Evolutionary conservation across 768 basidiomycete genomes (phyloP), one percentile per base, ranked within the genome.

Genomic region (Tylopilus sp.): DNA sequence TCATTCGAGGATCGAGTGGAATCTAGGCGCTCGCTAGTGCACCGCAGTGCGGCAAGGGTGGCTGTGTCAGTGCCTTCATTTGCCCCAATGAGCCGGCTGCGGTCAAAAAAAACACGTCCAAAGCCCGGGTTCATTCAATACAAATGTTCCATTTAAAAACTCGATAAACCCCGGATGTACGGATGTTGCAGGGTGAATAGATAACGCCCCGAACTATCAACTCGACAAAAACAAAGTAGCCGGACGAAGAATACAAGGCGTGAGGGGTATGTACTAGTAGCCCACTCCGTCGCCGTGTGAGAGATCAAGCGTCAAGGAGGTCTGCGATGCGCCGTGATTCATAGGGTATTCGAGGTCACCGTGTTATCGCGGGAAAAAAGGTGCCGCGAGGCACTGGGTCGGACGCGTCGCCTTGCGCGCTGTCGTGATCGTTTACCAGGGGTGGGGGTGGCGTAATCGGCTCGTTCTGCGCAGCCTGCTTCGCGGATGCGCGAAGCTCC

Each of bases 211-310:
- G n/a, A 31, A 25, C 40, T 25, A 26, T 2, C 17, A 28, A 25
- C 17, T 21, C 0, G 8, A 50, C 50, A 57, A 6, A 58, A 52
- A 54, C 63, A 62, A 49, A 65, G 59, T 17, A 66, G 9, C 37
- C 58, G 50, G n/a, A 61, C 36, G 14, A 22, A 61, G 51, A 22
- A 55, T 50, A 61, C 61, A 63, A 34, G 54, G 46, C 19, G 49
- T 55, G 9, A 61, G 21, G 24, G 50, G 37, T 22, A 56, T 45
- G 29, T n/a, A n/a, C n/a, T n/a, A n/a, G n/a, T 54, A 58, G 44
- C 55, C 54, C 21, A 55, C 45, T 58, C 57, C 37, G 37, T 50
- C 37, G 43, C 55, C 4, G 55, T 59, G 59, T 45, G 55, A 30
- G 47, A n/a, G 48, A 50, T 22, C 17, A 50, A 26, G 28, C 21